Percentiles rank a stretch among this genome's conserved stretches.
These are phyloP conservation scores for Fusarium acutatum DNA, from an alignment of 2,329 filamentous ascomycete genomes.

Conservation along the genomic window DNA sequence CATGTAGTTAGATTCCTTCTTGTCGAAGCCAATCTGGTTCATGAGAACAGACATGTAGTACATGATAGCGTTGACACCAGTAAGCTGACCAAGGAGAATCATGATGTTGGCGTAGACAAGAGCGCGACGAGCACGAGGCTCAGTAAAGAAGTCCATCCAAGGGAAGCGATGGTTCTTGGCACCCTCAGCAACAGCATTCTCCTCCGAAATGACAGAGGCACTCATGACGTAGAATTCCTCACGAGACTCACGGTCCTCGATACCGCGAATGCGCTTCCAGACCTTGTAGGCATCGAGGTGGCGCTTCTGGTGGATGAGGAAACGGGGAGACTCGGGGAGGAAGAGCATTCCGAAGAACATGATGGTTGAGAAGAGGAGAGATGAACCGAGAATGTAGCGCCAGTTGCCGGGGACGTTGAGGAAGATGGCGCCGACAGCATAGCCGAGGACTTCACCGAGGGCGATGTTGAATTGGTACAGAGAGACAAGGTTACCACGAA, in stretches of 20 bases:
- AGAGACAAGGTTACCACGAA: conserved; percentile 77
- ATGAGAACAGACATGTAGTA: conserved; percentile 78
- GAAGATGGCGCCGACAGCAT: conserved; percentile 78
- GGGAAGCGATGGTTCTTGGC: conserved; percentile 65
- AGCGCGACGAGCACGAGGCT: conserved; percentile 71
- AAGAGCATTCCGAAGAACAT: conserved; percentile 69
- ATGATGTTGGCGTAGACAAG: conserved; percentile 75
- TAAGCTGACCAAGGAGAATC: conserved; percentile 75
- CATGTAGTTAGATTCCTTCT: conserved; percentile 74
- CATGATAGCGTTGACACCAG: conserved; percentile 73
- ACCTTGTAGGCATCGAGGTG: conserved; percentile 62
- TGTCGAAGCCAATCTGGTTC: conserved; percentile 72
- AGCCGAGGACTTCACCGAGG: conserved; percentile 76
- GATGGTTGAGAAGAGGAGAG: conserved; percentile 69
- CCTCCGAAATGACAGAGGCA: conserved; percentile 65
- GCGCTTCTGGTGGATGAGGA: conserved; percentile 72
- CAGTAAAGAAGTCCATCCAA: conserved; percentile 79
- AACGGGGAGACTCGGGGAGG: conserved; percentile 75
- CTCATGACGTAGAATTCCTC: conserved; percentile 80
- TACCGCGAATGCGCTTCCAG: conserved; percentile 77
- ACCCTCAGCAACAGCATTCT: conserved; percentile 61
- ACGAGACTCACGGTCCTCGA: conserved; percentile 62
- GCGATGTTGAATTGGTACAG: conserved; percentile 82
- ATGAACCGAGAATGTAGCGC: conserved; percentile 78
- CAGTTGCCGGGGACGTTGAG: conserved; percentile 74